phyloP scores from a whole-genome alignment of 2,329 filamentous ascomycete genomes.

The Hymenoscyphus infarciens region DNA sequence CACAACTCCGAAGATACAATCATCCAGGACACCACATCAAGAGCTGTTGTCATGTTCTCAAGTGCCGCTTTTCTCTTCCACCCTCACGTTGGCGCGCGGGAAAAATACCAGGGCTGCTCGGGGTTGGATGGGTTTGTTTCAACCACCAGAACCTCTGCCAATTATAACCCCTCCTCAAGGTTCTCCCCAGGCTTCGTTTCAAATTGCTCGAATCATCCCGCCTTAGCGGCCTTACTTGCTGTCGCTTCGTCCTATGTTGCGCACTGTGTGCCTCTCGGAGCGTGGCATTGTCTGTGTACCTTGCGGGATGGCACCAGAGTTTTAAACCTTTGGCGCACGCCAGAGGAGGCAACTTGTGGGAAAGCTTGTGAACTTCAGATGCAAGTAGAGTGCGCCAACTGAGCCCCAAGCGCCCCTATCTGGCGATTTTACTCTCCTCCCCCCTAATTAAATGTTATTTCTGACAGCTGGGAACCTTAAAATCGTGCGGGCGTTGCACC shows the following conservation, averaged over 20 bases:
- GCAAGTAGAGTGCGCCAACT: neutral
- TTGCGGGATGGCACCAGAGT: neutral
- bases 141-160: neutral
- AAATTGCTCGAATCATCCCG: neutral
- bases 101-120: neutral
- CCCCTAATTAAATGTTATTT: too few relatives aligned
- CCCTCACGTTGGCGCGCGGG: neutral
- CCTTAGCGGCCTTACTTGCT: too few relatives aligned
- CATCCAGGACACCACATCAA: too few relatives aligned
- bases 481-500: too few relatives aligned
- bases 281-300: neutral
- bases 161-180: neutral
- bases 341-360: neutral
- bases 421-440: too few relatives aligned
- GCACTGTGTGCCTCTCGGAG: neutral
- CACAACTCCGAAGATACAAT: too few relatives aligned
- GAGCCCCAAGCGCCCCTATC: neutral
- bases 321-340: neutral
- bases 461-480: too few relatives aligned
- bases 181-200: neutral
- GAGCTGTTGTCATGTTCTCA: neutral
- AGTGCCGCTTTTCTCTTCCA: neutral
- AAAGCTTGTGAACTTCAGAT: neutral
- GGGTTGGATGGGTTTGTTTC: neutral
- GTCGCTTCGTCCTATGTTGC: conserved; percentile 1